phyloP scores from a whole-genome alignment of 1,284 basidiomycete species.

The Gymnopus androsaceus region DNA sequence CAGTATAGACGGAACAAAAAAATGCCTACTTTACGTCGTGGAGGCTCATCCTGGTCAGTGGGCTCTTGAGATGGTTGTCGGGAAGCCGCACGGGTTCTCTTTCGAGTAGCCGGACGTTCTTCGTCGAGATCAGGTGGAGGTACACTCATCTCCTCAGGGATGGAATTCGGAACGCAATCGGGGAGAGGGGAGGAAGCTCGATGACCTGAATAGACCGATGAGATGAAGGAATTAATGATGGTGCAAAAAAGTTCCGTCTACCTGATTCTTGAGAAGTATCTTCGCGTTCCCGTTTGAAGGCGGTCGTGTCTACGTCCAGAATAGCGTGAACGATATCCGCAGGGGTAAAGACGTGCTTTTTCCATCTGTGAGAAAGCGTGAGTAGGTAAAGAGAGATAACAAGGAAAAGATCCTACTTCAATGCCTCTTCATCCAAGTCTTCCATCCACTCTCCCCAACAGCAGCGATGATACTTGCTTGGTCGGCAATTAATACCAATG shows the following conservation, averaged over 20 bases:
- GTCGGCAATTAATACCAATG: slow-evolving; percentile 55
- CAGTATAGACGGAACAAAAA: too few species aligned
- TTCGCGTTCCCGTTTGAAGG: slow-evolving; percentile 24
- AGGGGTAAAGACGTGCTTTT: slow-evolving; percentile 36
- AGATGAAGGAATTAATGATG: not conserved
- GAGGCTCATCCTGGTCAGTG: too few species aligned
- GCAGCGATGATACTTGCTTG: slow-evolving; percentile 45
- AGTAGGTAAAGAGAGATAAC: not conserved
- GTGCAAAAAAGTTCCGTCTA: slow-evolving; percentile 2
- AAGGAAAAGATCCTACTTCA: slow-evolving; percentile 40
- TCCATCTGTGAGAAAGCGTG: slow-evolving; percentile 33
- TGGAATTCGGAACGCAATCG: slow-evolving; percentile 44
- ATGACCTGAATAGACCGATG: slow-evolving; percentile 10
- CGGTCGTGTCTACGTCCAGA: slow-evolving; percentile 39
- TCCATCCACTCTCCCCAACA: slow-evolving; percentile 54
- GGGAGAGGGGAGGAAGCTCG: slow-evolving; percentile 38
- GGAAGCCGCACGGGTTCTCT: not conserved
- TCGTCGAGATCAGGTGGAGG: slow-evolving; percentile 11
- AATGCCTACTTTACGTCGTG: too few species aligned
- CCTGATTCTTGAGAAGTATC: slow-evolving; percentile 2
- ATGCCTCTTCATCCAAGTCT: slow-evolving; percentile 49
- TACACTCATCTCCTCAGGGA: slow-evolving; percentile 42
- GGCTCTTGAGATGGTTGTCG: slow-evolving; percentile 2
- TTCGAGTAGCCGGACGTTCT: not conserved
- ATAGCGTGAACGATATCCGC: slow-evolving; percentile 45